Conservation (phyloP, 352 stramenopile genomes). For the Achlya hypogyna region DNA sequence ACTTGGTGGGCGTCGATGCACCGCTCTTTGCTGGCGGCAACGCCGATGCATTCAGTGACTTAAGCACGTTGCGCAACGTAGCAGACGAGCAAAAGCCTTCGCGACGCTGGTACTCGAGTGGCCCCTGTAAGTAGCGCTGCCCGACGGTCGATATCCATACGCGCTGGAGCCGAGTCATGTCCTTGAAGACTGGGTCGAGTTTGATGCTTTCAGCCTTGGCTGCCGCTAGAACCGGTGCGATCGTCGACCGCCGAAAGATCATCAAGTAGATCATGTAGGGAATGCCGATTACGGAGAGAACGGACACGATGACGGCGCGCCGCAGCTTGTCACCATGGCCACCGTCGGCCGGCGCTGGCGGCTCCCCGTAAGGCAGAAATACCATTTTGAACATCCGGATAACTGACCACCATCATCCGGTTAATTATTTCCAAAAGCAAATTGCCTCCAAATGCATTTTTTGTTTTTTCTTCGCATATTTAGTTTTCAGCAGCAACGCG, state of each 20-base stretch:
- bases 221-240: neutral
- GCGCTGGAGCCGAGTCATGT: neutral
- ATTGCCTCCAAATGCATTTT: no score
- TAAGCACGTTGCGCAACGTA: conserved; percentile 10
- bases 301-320: neutral
- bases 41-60: neutral
- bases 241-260: neutral
- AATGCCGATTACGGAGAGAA: neutral
- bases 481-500: no score
- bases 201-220: neutral
- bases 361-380: neutral
- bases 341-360: neutral
- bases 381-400: neutral
- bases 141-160: neutral
- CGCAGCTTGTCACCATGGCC: neutral
- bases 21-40: neutral
- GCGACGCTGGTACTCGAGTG: conserved; percentile 6
- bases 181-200: conserved; percentile 5
- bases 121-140: conserved; percentile 1
- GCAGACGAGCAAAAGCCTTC: conserved; percentile 11
- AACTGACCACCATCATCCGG: neutral
- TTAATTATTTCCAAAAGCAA: neutral
- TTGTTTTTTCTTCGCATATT: no score
- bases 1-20: neutral
- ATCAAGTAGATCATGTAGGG: neutral